Evolutionary conservation across 1,284 basidiomycete species (phyloP).

Genomic region (Ceratobasidium sp.): DNA sequence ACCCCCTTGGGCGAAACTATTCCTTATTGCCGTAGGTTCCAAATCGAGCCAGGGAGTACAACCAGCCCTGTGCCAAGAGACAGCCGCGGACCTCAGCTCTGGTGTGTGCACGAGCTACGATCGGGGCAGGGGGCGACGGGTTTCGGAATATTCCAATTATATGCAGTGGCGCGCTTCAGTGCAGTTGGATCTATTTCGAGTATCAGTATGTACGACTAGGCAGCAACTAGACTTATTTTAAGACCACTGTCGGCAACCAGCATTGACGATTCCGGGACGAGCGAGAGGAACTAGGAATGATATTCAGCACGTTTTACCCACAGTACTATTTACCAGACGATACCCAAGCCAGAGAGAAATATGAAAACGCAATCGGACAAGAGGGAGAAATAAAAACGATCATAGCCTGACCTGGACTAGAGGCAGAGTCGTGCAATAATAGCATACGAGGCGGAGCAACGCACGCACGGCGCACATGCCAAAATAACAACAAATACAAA

Average conservation of each 20-base stretch:
- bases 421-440: neutral
- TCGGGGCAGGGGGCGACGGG: too few species aligned
- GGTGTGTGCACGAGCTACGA: too few species aligned
- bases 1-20: too few species aligned
- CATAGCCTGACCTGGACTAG: slow-evolving; percentile 10
- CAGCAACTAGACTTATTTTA: too few species aligned
- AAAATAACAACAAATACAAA: slow-evolving; percentile 34
- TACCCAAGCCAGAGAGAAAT: neutral
- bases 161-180: too few species aligned
- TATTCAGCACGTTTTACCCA: slow-evolving; percentile 27
- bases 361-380: neutral
- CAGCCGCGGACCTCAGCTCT: too few species aligned
- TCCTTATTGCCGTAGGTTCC: too few species aligned
- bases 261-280: neutral
- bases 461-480: slow-evolving; percentile 14
- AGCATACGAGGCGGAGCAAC: slow-evolving; percentile 19
- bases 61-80: too few species aligned
- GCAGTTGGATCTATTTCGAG: too few species aligned
- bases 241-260: neutral
- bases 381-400: slow-evolving; percentile 9
- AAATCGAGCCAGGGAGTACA: too few species aligned
- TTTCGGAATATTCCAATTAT: too few species aligned
- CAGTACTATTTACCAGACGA: neutral
- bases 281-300: slow-evolving; percentile 10
- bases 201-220: too few species aligned